Conservation (phyloP, 805 yeast species). For the Hanseniaspora taiwanica region DNA sequence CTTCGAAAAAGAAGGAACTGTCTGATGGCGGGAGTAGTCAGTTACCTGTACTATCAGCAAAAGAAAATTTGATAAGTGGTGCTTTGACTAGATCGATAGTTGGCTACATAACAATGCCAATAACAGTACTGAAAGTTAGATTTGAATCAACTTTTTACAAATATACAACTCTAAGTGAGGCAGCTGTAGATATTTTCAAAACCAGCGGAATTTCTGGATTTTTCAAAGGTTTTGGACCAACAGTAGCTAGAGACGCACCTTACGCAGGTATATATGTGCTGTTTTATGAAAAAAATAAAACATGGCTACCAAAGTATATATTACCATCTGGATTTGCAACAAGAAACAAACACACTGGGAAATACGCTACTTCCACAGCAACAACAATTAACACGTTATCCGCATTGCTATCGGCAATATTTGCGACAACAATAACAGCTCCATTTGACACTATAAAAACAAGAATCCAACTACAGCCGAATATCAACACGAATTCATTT, state of each 20-base stretch:
- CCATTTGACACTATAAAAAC: conserved; percentile 95
- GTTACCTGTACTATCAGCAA: conserved; percentile 59
- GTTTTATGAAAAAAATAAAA: conserved; percentile 67
- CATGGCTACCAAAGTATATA: conserved; percentile 31
- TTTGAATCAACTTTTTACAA: conserved; percentile 71
- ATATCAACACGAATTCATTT: conserved; percentile 28
- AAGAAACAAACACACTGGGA: conserved; percentile 8
- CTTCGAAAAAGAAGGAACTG: conserved; percentile 1
- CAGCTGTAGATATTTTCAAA: conserved; percentile 40
- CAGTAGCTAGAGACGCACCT: conserved; percentile 85
- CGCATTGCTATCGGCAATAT: conserved; percentile 67
- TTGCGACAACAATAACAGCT: conserved; percentile 78
- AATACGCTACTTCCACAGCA: conserved; percentile 27
- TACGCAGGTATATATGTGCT: conserved; percentile 88
- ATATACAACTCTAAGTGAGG: conserved; percentile 51
- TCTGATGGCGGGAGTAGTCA: conserved; percentile 21
- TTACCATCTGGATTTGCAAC: conserved; percentile 14
- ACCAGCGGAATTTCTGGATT: conserved; percentile 53
- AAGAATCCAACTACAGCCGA: conserved; percentile 64
- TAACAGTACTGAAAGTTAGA: conserved; percentile 80
- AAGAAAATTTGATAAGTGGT: conserved; percentile 65
- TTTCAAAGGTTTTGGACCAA: conserved; percentile 78
- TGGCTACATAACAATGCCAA: conserved; percentile 87
- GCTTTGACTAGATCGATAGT: conserved; percentile 66
- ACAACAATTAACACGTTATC: conserved; percentile 56